Evolutionary conservation across 169 alveolate genomes (phyloP), one percentile per base, ranked within the genome.

Genomic region (Eimeria acervulina): DNA sequence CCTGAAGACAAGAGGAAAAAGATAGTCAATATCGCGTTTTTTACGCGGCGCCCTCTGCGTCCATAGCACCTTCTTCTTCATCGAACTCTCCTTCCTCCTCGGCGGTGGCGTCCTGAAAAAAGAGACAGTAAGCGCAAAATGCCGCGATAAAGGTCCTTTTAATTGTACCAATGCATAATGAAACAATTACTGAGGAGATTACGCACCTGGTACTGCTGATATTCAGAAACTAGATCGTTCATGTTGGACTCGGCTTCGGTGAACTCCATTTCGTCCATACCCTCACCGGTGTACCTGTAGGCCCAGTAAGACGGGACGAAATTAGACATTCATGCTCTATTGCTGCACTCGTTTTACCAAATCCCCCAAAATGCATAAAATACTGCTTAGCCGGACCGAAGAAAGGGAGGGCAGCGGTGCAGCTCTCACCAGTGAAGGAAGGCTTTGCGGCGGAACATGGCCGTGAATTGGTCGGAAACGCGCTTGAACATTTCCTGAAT

Each of bases 201-300:
- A 1, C 66, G 2, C 44, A 95, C 97, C 97, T 99, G 99, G 98
- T 99, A 99, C 97, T 99, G 99, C 98, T 99, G 99, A 97, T 99
- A 99, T 97, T 99, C 99, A 72, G 99, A 98, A 90, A 99, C 99
- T 90, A 99, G 97, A 96, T 99, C 99, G 98, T 99, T 99, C 99
- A 99, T 98, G 98, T 99, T 99, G 76, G 99, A 98, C 95, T 99
- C 99, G 70, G 99, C 99, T 97, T 99, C 99, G 61, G 99, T 99
- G 98, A 99, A 99, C 97, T 99, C 99, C 99, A 99, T 99, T 97
- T 99, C 99, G 98, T 99, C 99, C 99, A 99, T 99, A 59, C 97
- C 97, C 94, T 96, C 97, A 26, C 97, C 97, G 26, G 97, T 96
- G 97, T 96, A 96, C 97, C 97, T 95, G 95, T 10, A 31, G 1